Evolutionary conservation across 768 basidiomycete species (phyloP), one percentile per base, ranked within the genome.

Genomic region (Favolaschia claudopus): DNA sequence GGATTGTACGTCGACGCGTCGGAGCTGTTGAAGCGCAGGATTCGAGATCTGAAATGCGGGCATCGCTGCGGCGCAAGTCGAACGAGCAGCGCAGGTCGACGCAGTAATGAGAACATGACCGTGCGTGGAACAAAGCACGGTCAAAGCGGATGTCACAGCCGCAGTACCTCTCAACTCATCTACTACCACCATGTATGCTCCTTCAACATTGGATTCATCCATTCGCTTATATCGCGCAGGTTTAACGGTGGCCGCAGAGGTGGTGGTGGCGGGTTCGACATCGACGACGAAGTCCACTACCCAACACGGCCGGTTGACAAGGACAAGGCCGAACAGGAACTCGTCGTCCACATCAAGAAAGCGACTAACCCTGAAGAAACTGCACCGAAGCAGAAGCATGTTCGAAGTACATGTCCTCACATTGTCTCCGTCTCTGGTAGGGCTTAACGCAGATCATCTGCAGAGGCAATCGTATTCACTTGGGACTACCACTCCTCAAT

Each of bases 401-500:
- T 99, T 68, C 87, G 97, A 73, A 99, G 96, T 98, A 77, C 73
- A 90, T 82, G 38, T 50, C 42, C 37, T 51, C 40, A 43, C 25
- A 7, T 45, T 17, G 6, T 61, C 24, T 31, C 25, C 25, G 28
- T 54, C 39, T n/a, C n/a, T n/a, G n/a, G n/a, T n/a, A n/a, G n/a
- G n/a, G n/a, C n/a, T n/a, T 55, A 34, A 58, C 50, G 47, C 58
- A 62, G 47, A 64, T 56, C 29, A 38, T 50, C 49, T 61, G 10
- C 73, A 99, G 96, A 98, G 80, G 94, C 92, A 69, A 98, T 99
- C 72, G 93, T 99, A 24, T 99, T 95, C 75, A 99, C 97, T 7
- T 98, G 96, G 96, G 97, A 99, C 74, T 99, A 99, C 70, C 96
- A 98, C 69, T 92, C 95, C 19, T 98, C 96, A 32, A 89, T 93